Conservation (phyloP, 441 rosid genomes). For the Eugenia klotzschiana region DNA sequence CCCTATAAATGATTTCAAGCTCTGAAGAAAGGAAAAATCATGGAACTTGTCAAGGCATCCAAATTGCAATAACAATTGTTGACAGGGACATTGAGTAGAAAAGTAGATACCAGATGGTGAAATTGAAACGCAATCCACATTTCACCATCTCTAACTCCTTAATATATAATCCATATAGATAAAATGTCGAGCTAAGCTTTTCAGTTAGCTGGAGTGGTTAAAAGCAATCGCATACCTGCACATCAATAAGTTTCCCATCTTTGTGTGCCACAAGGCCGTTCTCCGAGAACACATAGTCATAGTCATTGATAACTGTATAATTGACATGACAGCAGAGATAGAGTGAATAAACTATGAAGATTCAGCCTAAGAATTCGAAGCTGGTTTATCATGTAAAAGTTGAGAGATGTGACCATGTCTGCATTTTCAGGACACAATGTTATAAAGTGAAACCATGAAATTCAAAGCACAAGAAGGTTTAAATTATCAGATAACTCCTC, state of each 20-base stretch:
- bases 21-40: constrained; percentile 24
- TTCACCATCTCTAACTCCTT: background rate
- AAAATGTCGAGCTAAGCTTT: background rate
- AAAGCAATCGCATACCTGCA: constrained; percentile 37
- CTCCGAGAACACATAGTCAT: constrained; percentile 87
- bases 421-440: background rate
- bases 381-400: background rate
- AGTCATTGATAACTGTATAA: constrained; percentile 64
- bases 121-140: background rate
- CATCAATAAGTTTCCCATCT: constrained; percentile 73
- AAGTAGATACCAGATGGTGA: background rate
- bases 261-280: constrained; percentile 96
- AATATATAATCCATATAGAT: background rate
- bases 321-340: background rate
- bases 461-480: background rate
- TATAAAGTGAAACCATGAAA: background rate
- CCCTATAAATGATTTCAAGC: constrained; percentile 79
- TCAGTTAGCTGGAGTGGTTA: background rate
- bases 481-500: background rate
- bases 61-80: background rate
- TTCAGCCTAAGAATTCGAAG: background rate
- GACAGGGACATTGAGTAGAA: background rate
- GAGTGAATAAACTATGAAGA: background rate
- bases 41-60: background rate
- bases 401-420: background rate